Base-by-base conservation (phyloP, 2,329 filamentous ascomycete species). In the Fusarium subtropicale region DNA sequence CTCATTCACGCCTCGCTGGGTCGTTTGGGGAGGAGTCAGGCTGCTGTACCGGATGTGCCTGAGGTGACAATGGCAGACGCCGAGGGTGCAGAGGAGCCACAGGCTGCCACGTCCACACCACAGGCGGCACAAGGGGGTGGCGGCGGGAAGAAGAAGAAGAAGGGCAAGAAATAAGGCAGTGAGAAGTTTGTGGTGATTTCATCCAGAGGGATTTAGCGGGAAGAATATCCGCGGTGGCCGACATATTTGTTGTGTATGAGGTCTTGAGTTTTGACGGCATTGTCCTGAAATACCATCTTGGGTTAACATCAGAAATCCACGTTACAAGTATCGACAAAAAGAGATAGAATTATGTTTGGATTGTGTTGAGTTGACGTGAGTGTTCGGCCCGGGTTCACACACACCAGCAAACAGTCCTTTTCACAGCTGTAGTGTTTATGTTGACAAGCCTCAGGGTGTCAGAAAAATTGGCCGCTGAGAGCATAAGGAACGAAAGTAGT, bases 1-100 rank as follows among this genome's bases (percentile, higher is more conserved):
- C 81, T 99, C 74, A 88, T 99, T 60, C 71, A 76, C 65, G 88
- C 89, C 53, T 88, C 90, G 44, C 80, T 99, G 67, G 94, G 93
- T 1, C 86, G 88, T 60, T 80, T 97, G 71, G 93, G 91, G n/a
- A 86, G 89, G 56, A 87, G 85, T 60, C 90, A 92, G 84, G 88
- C 87, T 16, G 88, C 85, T 34, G 76, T 90, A 71, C 81, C 83
- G 54, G 80, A 79, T 20, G 75, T 77, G 28, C 76, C 77, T 20
- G 83, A 84, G 51, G 83, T 80, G 71, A 73, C 76, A 8, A 83
- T 83, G 79, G 75, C 70, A 15, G 84, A 85, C 66, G 79, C 79
- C 12, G 75, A 72, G 42, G 74, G 63, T 10, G 53, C 60, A 51
- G 69, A 70, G 65, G 73, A 72, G 36, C 69, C 68, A 59, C 66